Conservation (phyloP, 352 stramenopile species). For the Phytophthora hybrid region DNA sequence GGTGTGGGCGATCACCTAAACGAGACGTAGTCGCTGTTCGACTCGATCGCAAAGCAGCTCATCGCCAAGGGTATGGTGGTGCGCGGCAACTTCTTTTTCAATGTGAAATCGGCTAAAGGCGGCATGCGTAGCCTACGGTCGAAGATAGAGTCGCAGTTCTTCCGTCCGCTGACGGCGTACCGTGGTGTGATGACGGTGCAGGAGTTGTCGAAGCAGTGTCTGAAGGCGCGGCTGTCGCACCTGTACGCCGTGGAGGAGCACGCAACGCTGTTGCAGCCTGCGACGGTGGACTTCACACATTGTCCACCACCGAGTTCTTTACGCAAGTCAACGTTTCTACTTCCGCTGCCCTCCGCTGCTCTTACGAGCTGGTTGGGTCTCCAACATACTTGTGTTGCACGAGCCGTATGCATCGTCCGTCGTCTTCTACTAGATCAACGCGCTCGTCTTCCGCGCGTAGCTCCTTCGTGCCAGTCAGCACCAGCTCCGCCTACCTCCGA, state of each 20-base stretch:
- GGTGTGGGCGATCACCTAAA: slow-evolving; percentile 95
- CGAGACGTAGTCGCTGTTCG: slow-evolving; percentile 90
- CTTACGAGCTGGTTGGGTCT: no score
- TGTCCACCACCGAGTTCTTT: no score
- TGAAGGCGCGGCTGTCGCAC: slow-evolving; percentile 95
- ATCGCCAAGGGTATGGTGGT: slow-evolving; percentile 69
- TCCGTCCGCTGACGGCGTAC: slow-evolving; percentile 66
- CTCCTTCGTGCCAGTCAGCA: no score
- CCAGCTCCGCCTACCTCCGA: no score
- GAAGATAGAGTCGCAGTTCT: slow-evolving; percentile 79
- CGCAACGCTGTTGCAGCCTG: slow-evolving; percentile 74
- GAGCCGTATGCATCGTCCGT: no score
- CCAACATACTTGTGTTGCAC: no score
- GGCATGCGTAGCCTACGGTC: slow-evolving; percentile 64
- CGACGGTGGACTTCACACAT: slow-evolving; percentile 68
- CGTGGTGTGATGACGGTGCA: slow-evolving; percentile 92
- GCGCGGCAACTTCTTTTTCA: slow-evolving; percentile 76
- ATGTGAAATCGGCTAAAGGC: slow-evolving; percentile 62
- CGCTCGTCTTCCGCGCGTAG: no score
- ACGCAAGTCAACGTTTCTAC: no score
- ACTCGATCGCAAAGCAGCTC: slow-evolving; percentile 64
- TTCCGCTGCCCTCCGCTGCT: no score
- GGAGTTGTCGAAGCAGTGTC: slow-evolving; percentile 71
- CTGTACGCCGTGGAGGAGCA: slow-evolving; percentile 93
- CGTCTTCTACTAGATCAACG: no score